Conservation (phyloP, 768 basidiomycete species). For the Pleurotus giganteus region DNA sequence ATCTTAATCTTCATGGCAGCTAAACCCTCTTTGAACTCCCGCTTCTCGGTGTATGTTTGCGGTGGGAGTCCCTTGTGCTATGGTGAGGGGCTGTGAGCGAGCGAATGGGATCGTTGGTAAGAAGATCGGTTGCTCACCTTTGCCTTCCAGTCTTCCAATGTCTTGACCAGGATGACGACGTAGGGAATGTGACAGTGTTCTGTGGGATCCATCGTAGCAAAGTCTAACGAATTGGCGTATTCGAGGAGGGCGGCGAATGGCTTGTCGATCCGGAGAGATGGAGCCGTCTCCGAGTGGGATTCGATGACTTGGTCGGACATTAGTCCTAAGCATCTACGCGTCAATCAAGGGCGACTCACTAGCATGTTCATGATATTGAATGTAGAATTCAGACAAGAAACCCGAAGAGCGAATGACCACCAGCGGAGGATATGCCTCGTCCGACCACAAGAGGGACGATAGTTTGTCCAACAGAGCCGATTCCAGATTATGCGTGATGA, state of each 20-base stretch:
- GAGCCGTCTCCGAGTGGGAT: constrained; percentile 75
- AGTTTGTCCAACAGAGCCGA: constrained; percentile 53
- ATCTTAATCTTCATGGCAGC: constrained; percentile 62
- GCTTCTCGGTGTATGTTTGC: constrained; percentile 60
- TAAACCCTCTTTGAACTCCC: constrained; percentile 72
- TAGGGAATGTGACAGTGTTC: constrained; percentile 92
- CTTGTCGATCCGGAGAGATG: constrained; percentile 81
- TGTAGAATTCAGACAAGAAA: constrained; percentile 84
- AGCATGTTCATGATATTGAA: constrained; percentile 87
- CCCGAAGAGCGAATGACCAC: constrained; percentile 83
- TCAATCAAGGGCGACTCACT: constrained; percentile 43
- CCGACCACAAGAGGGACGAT: constrained; percentile 66
- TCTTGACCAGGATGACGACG: constrained; percentile 82
- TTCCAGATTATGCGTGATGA: constrained; percentile 83
- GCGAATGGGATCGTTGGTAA: not conserved
- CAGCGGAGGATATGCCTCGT: constrained; percentile 59
- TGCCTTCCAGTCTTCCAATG: constrained; percentile 80
- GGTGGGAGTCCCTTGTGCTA: constrained; percentile 71
- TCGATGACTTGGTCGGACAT: constrained; percentile 65
- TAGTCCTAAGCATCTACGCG: constrained; percentile 1
- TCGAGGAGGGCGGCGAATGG: constrained; percentile 83
- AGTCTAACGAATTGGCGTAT: constrained; percentile 66
- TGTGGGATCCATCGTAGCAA: constrained; percentile 79
- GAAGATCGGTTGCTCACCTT: constrained; percentile 41
- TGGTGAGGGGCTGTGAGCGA: not conserved